These are phyloP conservation scores for Boletus smithii DNA, from an alignment of 1,284 basidiomycete species.

Conservation along the genomic window DNA sequence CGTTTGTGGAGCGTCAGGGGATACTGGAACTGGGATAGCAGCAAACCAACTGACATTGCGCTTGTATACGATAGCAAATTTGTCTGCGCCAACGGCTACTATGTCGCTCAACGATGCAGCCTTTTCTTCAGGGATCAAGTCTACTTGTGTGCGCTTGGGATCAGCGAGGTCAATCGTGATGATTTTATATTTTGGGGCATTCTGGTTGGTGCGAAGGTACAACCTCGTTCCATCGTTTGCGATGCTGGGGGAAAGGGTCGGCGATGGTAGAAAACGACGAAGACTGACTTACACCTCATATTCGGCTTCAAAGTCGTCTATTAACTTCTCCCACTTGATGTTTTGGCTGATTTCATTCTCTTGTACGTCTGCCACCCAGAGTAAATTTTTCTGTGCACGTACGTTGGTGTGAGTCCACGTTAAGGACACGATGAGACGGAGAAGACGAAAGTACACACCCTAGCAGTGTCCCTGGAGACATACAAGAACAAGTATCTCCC, in stretches of 20 bases:
- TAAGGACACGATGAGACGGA: not conserved
- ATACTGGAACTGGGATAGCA: not conserved
- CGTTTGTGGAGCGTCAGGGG: constrained; percentile 14
- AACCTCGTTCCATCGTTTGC: constrained; percentile 65
- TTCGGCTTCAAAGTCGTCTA: constrained; percentile 61
- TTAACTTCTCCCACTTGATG: constrained; percentile 68
- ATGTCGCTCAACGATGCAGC: constrained; percentile 58
- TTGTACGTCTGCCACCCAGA: constrained; percentile 70
- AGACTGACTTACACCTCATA: constrained; percentile 53
- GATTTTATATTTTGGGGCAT: constrained; percentile 66
- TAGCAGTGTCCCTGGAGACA: constrained; percentile 60
- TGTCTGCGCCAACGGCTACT: constrained; percentile 52
- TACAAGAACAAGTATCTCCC: constrained; percentile 62
- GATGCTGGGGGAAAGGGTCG: constrained; percentile 41
- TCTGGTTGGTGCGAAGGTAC: constrained; percentile 64
- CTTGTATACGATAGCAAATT: constrained; percentile 67
- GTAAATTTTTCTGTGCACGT: constrained; percentile 58
- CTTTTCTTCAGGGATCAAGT: constrained; percentile 72
- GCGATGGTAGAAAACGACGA: not conserved
- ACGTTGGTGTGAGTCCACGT: not conserved
- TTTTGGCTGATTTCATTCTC: constrained; percentile 56
- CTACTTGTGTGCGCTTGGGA: constrained; percentile 47
- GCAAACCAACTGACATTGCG: constrained; percentile 53
- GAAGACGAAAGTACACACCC: constrained; percentile 39
- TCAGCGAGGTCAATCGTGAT: constrained; percentile 64